phyloP scores from a whole-genome alignment of 768 basidiomycete species.

The Vishniacozyma victoriae region DNA sequence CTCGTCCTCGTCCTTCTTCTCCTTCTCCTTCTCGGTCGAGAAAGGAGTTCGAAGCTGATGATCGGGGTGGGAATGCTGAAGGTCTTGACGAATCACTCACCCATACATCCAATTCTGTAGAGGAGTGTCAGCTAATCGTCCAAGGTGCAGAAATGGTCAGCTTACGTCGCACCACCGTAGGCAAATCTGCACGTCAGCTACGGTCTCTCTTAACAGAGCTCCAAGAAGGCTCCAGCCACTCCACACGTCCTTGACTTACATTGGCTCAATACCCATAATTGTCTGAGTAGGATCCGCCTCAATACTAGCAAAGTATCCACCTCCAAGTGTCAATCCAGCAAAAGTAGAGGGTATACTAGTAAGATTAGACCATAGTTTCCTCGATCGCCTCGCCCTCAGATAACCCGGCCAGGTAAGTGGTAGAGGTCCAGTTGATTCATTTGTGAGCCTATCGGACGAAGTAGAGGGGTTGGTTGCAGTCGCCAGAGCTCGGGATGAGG shows the following conservation, averaged over 20 bases:
- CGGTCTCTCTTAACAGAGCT: not conserved
- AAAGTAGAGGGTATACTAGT: constrained; percentile 42
- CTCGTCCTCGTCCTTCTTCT: too few species aligned
- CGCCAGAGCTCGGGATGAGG: too few species aligned
- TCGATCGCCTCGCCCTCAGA: constrained; percentile 31
- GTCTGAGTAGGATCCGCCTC: constrained; percentile 42
- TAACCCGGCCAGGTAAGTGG: constrained; percentile 45
- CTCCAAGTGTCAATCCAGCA: constrained; percentile 33
- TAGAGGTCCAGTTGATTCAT: constrained; percentile 5
- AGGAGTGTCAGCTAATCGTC: not conserved
- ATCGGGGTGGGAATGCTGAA: too few species aligned
- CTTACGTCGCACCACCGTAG: constrained; percentile 45
- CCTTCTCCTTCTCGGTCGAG: too few species aligned
- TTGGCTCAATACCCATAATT: constrained; percentile 45
- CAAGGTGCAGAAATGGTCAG: not conserved
- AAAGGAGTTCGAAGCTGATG: too few species aligned
- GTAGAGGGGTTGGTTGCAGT: too few species aligned
- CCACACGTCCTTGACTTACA: constrained; percentile 32
- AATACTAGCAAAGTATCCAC: constrained; percentile 41
- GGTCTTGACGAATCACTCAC: too few species aligned
- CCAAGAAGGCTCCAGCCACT: not conserved
- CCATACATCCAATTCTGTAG: constrained; percentile 37
- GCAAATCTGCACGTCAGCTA: constrained; percentile 22
- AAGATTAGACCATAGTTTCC: constrained; percentile 32
- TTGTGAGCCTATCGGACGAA: too few species aligned